phyloP scores from a whole-genome alignment of 2,329 filamentous ascomycete species.

The Ascochyta viciae-villosae region DNA sequence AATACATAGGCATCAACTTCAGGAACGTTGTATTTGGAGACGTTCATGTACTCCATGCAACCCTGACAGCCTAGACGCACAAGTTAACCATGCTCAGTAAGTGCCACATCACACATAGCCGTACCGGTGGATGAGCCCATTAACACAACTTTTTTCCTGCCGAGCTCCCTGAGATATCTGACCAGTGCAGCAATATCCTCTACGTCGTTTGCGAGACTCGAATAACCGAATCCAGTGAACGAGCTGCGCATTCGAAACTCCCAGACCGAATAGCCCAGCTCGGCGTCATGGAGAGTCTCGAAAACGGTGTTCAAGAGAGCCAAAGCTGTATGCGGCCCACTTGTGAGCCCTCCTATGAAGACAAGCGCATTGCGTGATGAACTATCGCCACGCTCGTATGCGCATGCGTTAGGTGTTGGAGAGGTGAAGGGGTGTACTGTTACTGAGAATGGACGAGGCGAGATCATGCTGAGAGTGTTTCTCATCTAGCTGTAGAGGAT shows the following conservation, averaged over 20 bases:
- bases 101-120: not conserved
- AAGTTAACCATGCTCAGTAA: not conserved
- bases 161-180: constrained; percentile 12
- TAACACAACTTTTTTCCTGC: constrained; percentile 14
- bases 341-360: constrained; percentile 21
- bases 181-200: constrained; percentile 20
- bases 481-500: not conserved
- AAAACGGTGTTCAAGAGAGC: constrained; percentile 7
- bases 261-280: constrained; percentile 18
- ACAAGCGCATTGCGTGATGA: constrained; percentile 18
- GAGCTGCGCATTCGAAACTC: constrained; percentile 27
- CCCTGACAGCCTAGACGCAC: not conserved
- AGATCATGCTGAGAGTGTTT: not conserved
- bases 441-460: not conserved
- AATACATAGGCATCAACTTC: constrained; percentile 19
- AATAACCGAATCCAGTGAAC: constrained; percentile 26
- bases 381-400: constrained; percentile 19
- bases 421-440: constrained; percentile 20
- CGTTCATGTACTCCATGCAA: not conserved
- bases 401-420: constrained; percentile 10
- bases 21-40: not conserved
- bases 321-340: constrained; percentile 18
- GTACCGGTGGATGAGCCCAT: constrained; percentile 15
- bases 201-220: constrained; percentile 22
- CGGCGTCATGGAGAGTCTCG: not conserved